phyloP scores from a whole-genome alignment of 2,329 filamentous ascomycete species.

The Colletotrichum falcatum region DNA sequence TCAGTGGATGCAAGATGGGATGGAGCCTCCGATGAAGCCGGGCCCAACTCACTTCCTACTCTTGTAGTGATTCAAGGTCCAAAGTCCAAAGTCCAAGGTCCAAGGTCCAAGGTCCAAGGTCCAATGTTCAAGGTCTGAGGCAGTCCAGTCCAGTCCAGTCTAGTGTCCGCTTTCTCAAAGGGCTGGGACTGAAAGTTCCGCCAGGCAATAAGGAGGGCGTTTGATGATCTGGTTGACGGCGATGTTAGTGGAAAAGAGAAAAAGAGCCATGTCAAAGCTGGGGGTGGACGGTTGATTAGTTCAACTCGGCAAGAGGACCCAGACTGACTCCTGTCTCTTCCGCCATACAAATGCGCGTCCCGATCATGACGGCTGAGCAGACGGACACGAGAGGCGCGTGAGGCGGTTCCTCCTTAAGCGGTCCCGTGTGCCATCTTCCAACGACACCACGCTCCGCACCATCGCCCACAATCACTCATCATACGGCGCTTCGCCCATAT shows the following conservation, averaged over 20 bases:
- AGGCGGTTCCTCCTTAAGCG: constrained; percentile 5
- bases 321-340: neutral
- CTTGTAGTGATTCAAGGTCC: neutral
- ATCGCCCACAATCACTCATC: neutral
- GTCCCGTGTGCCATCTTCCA: neutral
- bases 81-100: neutral
- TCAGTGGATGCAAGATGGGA: neutral
- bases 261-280: neutral
- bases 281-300: neutral
- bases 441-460: neutral
- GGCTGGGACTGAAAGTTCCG: neutral
- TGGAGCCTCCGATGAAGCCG: neutral
- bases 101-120: no score
- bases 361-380: neutral
- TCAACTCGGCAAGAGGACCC: neutral
- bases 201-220: neutral
- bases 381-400: constrained; percentile 1
- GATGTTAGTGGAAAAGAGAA: neutral
- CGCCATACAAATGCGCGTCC: constrained; percentile 2
- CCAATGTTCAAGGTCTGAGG: neutral
- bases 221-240: neutral
- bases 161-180: neutral
- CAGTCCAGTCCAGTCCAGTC: no score
- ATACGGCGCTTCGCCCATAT: neutral
- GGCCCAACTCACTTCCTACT: neutral